Evolutionary conservation across 225 moss, liverwort and hornwort species (phyloP).

Genomic region (Physcomitrium patens): DNA sequence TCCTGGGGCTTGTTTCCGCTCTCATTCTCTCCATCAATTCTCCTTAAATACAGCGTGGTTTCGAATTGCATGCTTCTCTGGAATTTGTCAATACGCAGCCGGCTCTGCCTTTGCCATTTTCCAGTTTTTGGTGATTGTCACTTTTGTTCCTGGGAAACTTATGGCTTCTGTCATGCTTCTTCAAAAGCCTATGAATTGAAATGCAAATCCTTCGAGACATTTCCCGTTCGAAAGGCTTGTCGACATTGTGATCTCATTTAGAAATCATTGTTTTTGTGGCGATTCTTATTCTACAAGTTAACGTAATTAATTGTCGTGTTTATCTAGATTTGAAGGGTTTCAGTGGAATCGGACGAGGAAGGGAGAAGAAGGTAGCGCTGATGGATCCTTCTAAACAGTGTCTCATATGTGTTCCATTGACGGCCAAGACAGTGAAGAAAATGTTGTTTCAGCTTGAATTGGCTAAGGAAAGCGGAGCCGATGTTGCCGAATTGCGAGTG

Average conservation of each 20-base stretch:
- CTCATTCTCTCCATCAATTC: too few species aligned
- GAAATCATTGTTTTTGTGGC: background rate
- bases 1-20: too few species aligned
- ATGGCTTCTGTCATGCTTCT: too few species aligned
- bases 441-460: slow-evolving; percentile 65
- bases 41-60: too few species aligned
- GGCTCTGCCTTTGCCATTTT: too few species aligned
- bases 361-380: background rate
- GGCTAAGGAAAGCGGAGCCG: slow-evolving; percentile 80
- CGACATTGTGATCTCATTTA: too few species aligned
- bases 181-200: background rate
- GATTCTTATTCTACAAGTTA: background rate
- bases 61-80: too few species aligned
- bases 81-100: too few species aligned
- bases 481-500: slow-evolving; percentile 83
- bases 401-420: slow-evolving; percentile 72
- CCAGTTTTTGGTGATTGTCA: too few species aligned
- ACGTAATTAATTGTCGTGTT: slow-evolving; percentile 1
- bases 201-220: background rate
- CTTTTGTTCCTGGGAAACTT: too few species aligned
- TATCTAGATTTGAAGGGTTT: slow-evolving; percentile 7
- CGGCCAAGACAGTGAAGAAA: slow-evolving; percentile 65
- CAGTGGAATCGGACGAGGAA: slow-evolving; percentile 4
- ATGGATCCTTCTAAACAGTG: slow-evolving; percentile 48
- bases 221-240: background rate